phyloP scores from a whole-genome alignment of 352 stramenopile species.

The Blastocystis sp. region DNA sequence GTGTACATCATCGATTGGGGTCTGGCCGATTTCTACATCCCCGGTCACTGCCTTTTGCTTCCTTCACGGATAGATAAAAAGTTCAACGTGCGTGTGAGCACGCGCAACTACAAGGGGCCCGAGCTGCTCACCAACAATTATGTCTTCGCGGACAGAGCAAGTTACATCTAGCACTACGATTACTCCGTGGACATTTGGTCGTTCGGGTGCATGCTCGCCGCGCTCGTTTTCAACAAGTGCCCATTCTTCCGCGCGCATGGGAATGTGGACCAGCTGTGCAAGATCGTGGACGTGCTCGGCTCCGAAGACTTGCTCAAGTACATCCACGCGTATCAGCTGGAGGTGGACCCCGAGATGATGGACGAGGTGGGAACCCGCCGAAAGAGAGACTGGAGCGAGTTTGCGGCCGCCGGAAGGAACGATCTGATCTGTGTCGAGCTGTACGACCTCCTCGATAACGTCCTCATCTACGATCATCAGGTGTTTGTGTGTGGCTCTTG shows the following conservation, averaged over 20 bases:
- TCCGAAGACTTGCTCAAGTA: constrained; percentile 97
- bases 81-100: constrained; percentile 92
- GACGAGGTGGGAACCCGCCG: constrained; percentile 90
- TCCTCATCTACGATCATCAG: constrained; percentile 76
- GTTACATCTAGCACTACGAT: constrained; percentile 98
- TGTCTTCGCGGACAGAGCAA: constrained; percentile 65
- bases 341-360: constrained; percentile 97
- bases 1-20: constrained; percentile 98
- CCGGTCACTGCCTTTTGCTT: constrained; percentile 69
- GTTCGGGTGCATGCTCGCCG: constrained; percentile 93
- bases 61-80: neutral
- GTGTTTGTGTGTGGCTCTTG: constrained; percentile 73
- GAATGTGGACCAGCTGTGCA: constrained; percentile 98
- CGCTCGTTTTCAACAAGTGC: constrained; percentile 94
- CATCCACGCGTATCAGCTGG: constrained; percentile 94
- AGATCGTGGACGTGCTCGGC: constrained; percentile 93
- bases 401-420: constrained; percentile 93
- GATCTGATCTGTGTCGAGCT: constrained; percentile 90
- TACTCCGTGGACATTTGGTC: constrained; percentile 99
- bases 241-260: constrained; percentile 98
- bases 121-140: constrained; percentile 80
- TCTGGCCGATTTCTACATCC: constrained; percentile 97
- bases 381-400: constrained; percentile 97
- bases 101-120: constrained; percentile 96
- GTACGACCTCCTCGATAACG: constrained; percentile 88